Evolutionary conservation across 148 eudicot genomes (phyloP).

Genomic region (Arbutus unedo): DNA sequence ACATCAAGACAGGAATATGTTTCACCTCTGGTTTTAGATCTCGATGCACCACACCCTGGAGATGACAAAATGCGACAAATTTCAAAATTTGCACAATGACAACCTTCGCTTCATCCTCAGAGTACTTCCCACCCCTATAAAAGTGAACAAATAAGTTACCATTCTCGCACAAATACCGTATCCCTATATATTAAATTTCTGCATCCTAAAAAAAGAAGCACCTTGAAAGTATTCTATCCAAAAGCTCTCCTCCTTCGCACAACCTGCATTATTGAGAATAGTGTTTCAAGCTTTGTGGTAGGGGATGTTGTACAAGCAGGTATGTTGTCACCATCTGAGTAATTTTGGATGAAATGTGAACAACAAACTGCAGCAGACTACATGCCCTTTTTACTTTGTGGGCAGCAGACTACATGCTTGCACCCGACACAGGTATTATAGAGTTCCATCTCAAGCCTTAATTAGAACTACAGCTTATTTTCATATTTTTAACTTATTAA

Average conservation of each 20-base stretch:
- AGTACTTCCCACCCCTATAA: conserved; percentile 54
- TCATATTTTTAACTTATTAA: background rate
- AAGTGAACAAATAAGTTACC: background rate
- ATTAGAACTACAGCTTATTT: background rate
- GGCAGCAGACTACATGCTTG: background rate
- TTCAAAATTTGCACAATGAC: conserved; percentile 55
- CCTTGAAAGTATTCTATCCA: conserved; percentile 56
- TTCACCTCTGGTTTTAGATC: conserved; percentile 72
- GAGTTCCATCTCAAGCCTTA: background rate
- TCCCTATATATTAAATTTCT: background rate
- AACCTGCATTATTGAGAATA: conserved; percentile 27
- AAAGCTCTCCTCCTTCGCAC: conserved; percentile 69
- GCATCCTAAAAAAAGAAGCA: conserved; percentile 18
- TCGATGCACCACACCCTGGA: conserved; percentile 75
- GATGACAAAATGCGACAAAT: conserved; percentile 52
- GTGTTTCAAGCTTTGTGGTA: background rate
- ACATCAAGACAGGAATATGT: background rate
- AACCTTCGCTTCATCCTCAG: conserved; percentile 56
- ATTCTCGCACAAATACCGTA: background rate
- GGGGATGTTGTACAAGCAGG: background rate
- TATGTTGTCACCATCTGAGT: background rate
- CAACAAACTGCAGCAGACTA: conserved; percentile 1
- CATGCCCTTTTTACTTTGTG: background rate
- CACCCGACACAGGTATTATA: background rate
- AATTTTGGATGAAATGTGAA: background rate